These are phyloP conservation scores for Trypanosoma platydactyli DNA, from an alignment of 208 protist genomes.

Conservation along the genomic window DNA sequence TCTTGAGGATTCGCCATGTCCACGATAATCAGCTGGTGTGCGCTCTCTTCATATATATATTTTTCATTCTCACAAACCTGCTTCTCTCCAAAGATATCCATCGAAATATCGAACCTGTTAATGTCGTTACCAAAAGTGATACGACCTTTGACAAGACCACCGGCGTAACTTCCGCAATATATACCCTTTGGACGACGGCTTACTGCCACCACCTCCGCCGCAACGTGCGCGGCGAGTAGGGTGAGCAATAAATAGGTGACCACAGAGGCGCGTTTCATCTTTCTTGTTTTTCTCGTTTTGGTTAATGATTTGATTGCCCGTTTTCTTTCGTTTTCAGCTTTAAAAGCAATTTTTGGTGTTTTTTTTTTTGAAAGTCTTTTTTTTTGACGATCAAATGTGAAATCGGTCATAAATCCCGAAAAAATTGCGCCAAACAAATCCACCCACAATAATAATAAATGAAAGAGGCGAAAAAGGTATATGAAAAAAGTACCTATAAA, in stretches of 20 bases:
- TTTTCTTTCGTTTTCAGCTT: not conserved
- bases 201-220: not conserved
- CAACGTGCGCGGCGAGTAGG: not conserved
- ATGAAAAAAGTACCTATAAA: not conserved
- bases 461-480: conserved; percentile 7
- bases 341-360: not conserved
- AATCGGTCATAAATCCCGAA: not conserved
- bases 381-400: no score
- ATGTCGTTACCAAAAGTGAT: conserved; percentile 27
- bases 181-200: conserved; percentile 29
- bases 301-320: no score
- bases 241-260: conserved; percentile 11
- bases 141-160: conserved; percentile 45
- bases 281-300: not conserved
- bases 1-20: conserved; percentile 51
- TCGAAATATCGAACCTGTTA: conserved; percentile 48
- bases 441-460: not conserved
- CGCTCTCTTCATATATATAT: conserved; percentile 60
- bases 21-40: conserved; percentile 33
- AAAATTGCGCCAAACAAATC: not conserved
- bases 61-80: conserved; percentile 55
- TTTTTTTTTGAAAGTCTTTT: not conserved
- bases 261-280: conserved; percentile 6
- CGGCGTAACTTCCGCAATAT: conserved; percentile 65
- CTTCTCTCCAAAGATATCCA: conserved; percentile 43